Conservation (phyloP, 2,329 filamentous ascomycete genomes). For the Sporothrix brunneoviolacea region DNA sequence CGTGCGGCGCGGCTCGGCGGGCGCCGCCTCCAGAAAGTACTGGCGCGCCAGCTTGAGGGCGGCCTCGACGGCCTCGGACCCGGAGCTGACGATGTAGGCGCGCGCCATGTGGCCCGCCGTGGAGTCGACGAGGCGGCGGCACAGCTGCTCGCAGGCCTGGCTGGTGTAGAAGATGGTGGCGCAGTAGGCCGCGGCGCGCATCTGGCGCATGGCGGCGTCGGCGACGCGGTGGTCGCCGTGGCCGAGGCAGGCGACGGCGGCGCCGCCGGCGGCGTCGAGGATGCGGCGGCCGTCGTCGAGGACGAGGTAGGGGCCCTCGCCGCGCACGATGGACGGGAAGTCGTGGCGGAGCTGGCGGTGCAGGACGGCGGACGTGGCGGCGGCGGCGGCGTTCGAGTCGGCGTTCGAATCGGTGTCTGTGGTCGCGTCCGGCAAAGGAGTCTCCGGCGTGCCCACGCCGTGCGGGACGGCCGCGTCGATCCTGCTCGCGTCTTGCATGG, state of each 20-base stretch:
- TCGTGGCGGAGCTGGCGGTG: slow-evolving; percentile 30
- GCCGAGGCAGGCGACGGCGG: slow-evolving; percentile 41
- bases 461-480: background rate
- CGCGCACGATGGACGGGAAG: slow-evolving; percentile 28
- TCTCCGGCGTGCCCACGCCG: too few species aligned
- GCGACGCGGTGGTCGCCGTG: slow-evolving; percentile 36
- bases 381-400: background rate
- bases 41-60: slow-evolving; percentile 59
- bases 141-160: slow-evolving; percentile 33
- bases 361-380: slow-evolving; percentile 30
- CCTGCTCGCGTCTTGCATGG: background rate
- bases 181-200: slow-evolving; percentile 36
- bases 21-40: slow-evolving; percentile 53
- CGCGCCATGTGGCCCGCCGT: slow-evolving; percentile 32
- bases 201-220: slow-evolving; percentile 34
- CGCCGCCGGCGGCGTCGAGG: slow-evolving; percentile 40
- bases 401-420: too few species aligned
- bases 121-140: slow-evolving; percentile 30
- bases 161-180: slow-evolving; percentile 37
- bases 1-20: slow-evolving; percentile 47
- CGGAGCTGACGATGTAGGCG: slow-evolving; percentile 33
- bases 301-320: slow-evolving; percentile 31
- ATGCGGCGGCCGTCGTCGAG: slow-evolving; percentile 35
- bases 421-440: too few species aligned
- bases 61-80: slow-evolving; percentile 59